Base-by-base conservation (phyloP, 2,329 filamentous ascomycete species). In the Pseudocercospora ulei region DNA sequence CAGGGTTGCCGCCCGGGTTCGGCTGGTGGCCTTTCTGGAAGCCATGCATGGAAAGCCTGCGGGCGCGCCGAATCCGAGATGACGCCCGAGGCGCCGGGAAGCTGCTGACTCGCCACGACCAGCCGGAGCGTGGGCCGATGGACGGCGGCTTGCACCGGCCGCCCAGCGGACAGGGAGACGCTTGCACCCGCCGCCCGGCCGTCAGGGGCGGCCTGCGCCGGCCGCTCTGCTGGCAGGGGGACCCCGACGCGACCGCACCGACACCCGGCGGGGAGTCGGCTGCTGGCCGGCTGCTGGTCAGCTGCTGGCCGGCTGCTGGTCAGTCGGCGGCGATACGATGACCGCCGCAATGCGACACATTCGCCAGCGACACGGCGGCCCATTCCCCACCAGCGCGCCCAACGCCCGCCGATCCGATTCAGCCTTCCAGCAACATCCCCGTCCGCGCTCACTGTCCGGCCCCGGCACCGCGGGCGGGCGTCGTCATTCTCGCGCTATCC, bases 401-500 rank as follows among this genome's bases (percentile, higher is more conserved):
- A n/a, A n/a, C n/a, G n/a, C n/a, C n/a, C 38, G 31, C 23, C 20
- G 14, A 7, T 14, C 20, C 43, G 27, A 26, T 12, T 39, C 28
- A 39, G 29, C 13, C 8, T 33, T 18, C 37, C 13, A 28, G 37
- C 29, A 34, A 31, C 35, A 42, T 42, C 43, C 35, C 22, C 31
- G 43, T 31, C 14, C 30, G 27, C 34, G 31, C 22, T 18, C 29
- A 35, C 38, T 25, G 37, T 35, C 44, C 30, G 39, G 39, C 41
- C 41, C 39, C 44, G 41, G 39, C 44, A 44, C 43, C 38, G 44
- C 39, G n/a, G 30, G 38, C 45, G 24, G 44, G 45, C 45, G 44
- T 33, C 48, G 39, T 50, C 48, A 48, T 48, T 48, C 25, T 44
- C 45, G 45, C 39, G 38, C 43, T 22, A 38, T 35, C 33, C 38